Conservation (phyloP, 768 basidiomycete species). For the Pleurotus cornucopiae region DNA sequence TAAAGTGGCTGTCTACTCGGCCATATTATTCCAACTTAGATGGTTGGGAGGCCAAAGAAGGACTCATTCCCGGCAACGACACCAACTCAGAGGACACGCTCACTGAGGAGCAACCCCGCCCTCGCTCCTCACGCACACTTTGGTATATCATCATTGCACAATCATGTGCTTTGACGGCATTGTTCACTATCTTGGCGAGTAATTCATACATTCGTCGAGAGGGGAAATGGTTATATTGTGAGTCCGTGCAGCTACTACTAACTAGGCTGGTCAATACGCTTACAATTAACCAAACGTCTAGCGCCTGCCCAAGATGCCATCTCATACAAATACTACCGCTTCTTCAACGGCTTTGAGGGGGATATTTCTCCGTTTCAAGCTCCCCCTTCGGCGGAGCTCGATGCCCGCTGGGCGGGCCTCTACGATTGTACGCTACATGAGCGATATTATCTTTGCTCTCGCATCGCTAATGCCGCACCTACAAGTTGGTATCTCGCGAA, state of each 20-base stretch:
- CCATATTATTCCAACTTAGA: no score
- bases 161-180: background rate
- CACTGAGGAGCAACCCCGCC: background rate
- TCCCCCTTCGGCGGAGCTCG: conserved; percentile 16
- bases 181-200: background rate
- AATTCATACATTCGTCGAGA: background rate
- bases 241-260: background rate
- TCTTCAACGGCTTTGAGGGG: background rate
- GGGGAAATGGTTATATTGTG: background rate
- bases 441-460: background rate
- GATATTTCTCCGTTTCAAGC: background rate
- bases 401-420: conserved; percentile 17
- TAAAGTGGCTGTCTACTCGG: no score
- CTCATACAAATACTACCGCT: background rate
- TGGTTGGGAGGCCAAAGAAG: no score
- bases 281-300: background rate
- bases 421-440: conserved; percentile 13
- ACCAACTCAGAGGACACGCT: background rate
- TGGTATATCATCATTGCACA: conserved; percentile 4
- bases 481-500: conserved; percentile 12
- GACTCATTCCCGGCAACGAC: no score
- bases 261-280: background rate
- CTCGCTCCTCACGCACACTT: background rate
- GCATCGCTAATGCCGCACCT: background rate
- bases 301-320: background rate